phyloP scores from a whole-genome alignment of 2,329 filamentous ascomycete genomes.

The Botrytis cinerea region DNA sequence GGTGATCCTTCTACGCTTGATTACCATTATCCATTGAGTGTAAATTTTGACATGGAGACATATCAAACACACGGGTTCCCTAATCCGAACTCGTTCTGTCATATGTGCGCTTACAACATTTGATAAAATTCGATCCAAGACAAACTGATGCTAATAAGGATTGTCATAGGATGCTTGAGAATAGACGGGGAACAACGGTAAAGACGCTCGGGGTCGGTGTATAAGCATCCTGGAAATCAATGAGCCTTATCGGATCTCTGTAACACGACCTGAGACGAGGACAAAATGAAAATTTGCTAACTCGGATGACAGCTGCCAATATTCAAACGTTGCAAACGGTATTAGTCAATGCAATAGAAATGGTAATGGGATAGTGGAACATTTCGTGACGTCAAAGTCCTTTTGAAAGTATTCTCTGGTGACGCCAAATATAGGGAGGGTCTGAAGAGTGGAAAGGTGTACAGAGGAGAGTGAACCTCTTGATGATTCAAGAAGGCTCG shows the following conservation, averaged over 20 bases:
- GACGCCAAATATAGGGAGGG: not conserved
- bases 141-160: not conserved
- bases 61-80: not conserved
- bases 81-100: not conserved
- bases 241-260: not conserved
- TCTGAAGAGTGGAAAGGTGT: not conserved
- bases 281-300: not conserved
- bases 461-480: not conserved
- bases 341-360: not conserved
- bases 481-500: not conserved
- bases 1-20: not conserved
- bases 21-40: not conserved
- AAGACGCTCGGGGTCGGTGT: not conserved
- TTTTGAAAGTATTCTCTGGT: not conserved
- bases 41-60: too few species aligned
- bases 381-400: not conserved
- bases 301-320: slow-evolving; percentile 6
- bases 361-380: not conserved
- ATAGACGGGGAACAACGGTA: not conserved
- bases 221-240: not conserved
- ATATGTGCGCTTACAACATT: not conserved
- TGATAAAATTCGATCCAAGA: not conserved
- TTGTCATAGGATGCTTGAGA: not conserved
- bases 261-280: not conserved
- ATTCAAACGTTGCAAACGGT: not conserved